These are phyloP conservation scores for Serendipita vermifera DNA, from an alignment of 768 basidiomycete genomes.

Conservation along the genomic window DNA sequence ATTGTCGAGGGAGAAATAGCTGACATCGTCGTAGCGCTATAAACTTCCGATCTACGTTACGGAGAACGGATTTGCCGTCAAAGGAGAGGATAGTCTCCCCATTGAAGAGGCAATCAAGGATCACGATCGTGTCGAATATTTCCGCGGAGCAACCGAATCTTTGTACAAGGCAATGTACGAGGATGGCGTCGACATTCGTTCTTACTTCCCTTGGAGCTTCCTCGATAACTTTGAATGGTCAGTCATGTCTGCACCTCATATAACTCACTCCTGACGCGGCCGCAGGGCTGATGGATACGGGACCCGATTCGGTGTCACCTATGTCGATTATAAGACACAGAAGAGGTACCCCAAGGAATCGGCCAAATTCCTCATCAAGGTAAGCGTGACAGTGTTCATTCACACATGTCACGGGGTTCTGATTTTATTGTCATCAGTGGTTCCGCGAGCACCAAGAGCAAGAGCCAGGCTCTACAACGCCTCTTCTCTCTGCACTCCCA, in stretches of 20 bases:
- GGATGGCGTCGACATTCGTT: conserved; percentile 48
- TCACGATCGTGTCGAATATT: conserved; percentile 54
- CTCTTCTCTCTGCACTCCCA: background rate
- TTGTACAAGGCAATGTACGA: conserved; percentile 45
- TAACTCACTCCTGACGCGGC: background rate
- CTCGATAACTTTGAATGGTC: conserved; percentile 62
- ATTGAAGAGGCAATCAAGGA: conserved; percentile 43
- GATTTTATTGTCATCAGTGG: conserved; percentile 17
- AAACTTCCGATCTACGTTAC: conserved; percentile 51
- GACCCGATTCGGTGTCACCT: conserved; percentile 58
- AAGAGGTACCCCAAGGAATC: conserved; percentile 53
- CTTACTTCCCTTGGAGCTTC: conserved; percentile 61
- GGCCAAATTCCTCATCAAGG: conserved; percentile 43
- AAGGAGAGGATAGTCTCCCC: conserved; percentile 43
- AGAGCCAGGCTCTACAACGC: background rate
- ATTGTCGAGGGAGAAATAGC: background rate
- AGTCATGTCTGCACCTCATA: background rate
- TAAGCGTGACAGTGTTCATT: conserved; percentile 17
- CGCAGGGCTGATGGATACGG: conserved; percentile 50
- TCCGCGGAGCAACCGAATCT: conserved; percentile 42
- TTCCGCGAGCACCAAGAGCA: conserved; percentile 20
- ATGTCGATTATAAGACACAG: conserved; percentile 58
- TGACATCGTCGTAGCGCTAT: conserved; percentile 29
- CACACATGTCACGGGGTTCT: background rate
- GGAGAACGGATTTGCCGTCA: conserved; percentile 62